Base-by-base conservation (phyloP, 495 filamentous ascomycete genomes). In the Xylaria venustula region DNA sequence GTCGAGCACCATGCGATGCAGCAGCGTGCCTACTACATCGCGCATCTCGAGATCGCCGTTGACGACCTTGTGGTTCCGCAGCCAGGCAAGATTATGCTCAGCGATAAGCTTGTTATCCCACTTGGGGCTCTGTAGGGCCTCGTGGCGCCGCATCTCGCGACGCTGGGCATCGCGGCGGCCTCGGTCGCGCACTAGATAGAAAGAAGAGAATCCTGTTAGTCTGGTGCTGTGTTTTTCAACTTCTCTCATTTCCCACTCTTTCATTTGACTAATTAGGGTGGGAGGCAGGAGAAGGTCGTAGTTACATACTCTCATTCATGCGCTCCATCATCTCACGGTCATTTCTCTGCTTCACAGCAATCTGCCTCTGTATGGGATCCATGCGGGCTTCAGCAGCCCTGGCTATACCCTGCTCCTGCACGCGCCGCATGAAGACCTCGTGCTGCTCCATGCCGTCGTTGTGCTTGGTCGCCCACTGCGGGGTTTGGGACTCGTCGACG, bases 51-150 rank as follows among this genome's bases (percentile, higher is more conserved):
- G 67, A 15, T 34, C 75, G 22, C 57, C 58, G 17, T 58, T 44
- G 14, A 74, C 49, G 71, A 49, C 5, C 66, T 73, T 25, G 69
- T 66, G 9, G 49, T 47, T 53, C 34, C 46, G 30, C 22, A 87
- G 70, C 75, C 80, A 84, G 6, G 66, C 65, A 3, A 84, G 68
- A 37, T 71, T 72, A 42, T 81, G 78, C 57, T 80, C 73, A 3
- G 81, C 81, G 32, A 86, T 80, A 0, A 79, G 71, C 34, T 66
- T 73, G 14, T 77, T 75, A 14, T 83, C 78, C 74, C 86, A 81
- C 64, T 80, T 81, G 14, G 79, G 81, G 61, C 79, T 83, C 58
- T 82, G 78, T 41, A 87, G 64, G 0, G 86, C 86, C 62, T 88
- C 85, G 23, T 76, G 63, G 15, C 72, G 60, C 20, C 80, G 73